Evolutionary conservation across 2,329 filamentous ascomycete species (phyloP).

Genomic region (Byssochlamys sp.): DNA sequence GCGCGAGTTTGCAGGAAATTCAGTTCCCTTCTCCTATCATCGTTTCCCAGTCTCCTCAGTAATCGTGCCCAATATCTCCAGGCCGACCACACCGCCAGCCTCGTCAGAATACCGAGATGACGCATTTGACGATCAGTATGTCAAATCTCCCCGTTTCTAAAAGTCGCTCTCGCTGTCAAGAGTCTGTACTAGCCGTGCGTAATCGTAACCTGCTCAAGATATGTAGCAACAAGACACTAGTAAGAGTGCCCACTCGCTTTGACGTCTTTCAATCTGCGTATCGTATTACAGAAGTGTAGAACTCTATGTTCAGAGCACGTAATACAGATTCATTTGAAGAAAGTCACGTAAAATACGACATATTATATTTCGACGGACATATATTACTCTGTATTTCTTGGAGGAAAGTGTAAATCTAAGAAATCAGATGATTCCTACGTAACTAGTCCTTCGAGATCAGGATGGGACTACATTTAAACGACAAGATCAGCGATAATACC

Average conservation of each 20-base stretch:
- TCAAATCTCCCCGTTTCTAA: not conserved
- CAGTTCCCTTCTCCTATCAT: not conserved
- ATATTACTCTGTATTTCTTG: too few relatives aligned
- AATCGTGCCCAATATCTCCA: not conserved
- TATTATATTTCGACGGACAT: too few relatives aligned
- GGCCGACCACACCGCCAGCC: not conserved
- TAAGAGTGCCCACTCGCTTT: not conserved
- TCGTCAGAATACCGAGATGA: not conserved
- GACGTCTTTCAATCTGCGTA: not conserved
- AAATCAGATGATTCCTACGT: too few relatives aligned
- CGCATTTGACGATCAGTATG: not conserved
- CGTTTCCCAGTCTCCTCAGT: not conserved
- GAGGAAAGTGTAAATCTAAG: too few relatives aligned
- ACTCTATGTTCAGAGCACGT: not conserved
- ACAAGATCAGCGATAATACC: too few relatives aligned
- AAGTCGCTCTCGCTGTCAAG: not conserved
- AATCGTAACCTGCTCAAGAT: not conserved
- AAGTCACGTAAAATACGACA: not conserved
- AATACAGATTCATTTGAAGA: not conserved
- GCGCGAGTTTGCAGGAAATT: not conserved
- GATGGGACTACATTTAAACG: too few relatives aligned
- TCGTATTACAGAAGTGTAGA: not conserved
- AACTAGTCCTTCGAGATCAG: too few relatives aligned
- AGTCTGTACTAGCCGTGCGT: not conserved
- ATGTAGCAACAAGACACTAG: not conserved